Conservation (phyloP, 306 rosid genomes). For the Fragaria vesca region DNA sequence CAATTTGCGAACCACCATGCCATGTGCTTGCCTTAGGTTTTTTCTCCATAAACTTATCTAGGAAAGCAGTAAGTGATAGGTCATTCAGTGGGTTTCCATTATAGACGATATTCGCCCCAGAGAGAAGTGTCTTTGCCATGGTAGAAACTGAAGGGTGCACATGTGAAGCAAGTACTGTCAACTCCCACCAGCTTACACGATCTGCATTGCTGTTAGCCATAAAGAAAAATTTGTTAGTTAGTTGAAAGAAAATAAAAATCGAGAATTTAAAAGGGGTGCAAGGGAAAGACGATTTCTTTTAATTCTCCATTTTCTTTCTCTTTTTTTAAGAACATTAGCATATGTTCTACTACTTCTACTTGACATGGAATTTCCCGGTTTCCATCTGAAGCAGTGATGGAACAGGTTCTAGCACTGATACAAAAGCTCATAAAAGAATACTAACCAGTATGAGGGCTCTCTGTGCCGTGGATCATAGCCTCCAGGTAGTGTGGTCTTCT, state of each 20-base stretch:
- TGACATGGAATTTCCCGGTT: background rate
- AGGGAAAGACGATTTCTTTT: background rate
- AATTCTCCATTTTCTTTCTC: background rate
- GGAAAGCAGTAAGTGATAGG: conserved; percentile 75
- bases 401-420: background rate
- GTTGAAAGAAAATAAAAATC: background rate
- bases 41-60: conserved; percentile 98
- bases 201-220: conserved; percentile 74
- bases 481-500: conserved; percentile 60
- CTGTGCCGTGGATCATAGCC: conserved; percentile 83
- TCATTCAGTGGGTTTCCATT: conserved; percentile 86
- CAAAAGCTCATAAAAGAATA: conserved; percentile 11
- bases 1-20: conserved; percentile 97
- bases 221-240: background rate
- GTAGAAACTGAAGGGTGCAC: conserved; percentile 91
- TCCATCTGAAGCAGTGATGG: background rate
- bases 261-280: background rate
- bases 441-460: conserved; percentile 84
- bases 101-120: conserved; percentile 86
- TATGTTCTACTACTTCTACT: background rate
- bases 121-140: conserved; percentile 85
- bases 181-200: conserved; percentile 93
- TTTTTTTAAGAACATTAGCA: background rate
- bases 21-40: conserved; percentile 77
- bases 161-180: conserved; percentile 80